Conservation (phyloP, 805 yeast species). For the Candida maris region DNA sequence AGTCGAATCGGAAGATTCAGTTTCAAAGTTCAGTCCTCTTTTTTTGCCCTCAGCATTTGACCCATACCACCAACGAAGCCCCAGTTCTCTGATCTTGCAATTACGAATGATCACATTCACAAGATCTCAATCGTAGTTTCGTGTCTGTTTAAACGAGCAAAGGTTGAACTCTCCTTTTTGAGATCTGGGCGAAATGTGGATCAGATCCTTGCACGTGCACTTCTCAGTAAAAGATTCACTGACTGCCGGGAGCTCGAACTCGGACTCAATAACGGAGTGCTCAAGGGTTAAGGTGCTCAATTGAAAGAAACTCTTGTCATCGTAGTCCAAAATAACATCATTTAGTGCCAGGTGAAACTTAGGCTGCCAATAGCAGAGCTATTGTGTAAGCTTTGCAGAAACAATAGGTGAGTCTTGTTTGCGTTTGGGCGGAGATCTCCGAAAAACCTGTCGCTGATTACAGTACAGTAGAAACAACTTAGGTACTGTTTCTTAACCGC, state of each 20-base stretch:
- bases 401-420: too few relatives aligned
- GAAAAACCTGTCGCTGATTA: too few relatives aligned
- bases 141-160: slow-evolving; percentile 30
- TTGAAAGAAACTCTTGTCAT: slow-evolving; percentile 23
- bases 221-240: slow-evolving; percentile 29
- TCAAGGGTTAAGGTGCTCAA: slow-evolving; percentile 26
- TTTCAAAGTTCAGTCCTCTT: too few relatives aligned
- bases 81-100: slow-evolving; percentile 32
- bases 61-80: too few relatives aligned
- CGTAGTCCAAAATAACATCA: slow-evolving; percentile 29
- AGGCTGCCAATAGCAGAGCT: too few relatives aligned
- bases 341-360: slow-evolving; percentile 29
- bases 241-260: slow-evolving; percentile 26
- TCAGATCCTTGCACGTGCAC: slow-evolving; percentile 29
- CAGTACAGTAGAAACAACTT: too few relatives aligned
- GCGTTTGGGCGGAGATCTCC: too few relatives aligned
- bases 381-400: too few relatives aligned
- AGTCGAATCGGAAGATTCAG: not conserved
- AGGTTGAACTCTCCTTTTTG: slow-evolving; percentile 27
- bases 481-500: too few relatives aligned
- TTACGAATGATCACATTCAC: slow-evolving; percentile 26
- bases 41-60: slow-evolving; percentile 3
- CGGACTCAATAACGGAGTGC: slow-evolving; percentile 31
- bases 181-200: slow-evolving; percentile 19
- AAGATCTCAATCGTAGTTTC: slow-evolving; percentile 26